phyloP scores from a whole-genome alignment of 148 eudicot genomes.

The Salicornia ramosissima region DNA sequence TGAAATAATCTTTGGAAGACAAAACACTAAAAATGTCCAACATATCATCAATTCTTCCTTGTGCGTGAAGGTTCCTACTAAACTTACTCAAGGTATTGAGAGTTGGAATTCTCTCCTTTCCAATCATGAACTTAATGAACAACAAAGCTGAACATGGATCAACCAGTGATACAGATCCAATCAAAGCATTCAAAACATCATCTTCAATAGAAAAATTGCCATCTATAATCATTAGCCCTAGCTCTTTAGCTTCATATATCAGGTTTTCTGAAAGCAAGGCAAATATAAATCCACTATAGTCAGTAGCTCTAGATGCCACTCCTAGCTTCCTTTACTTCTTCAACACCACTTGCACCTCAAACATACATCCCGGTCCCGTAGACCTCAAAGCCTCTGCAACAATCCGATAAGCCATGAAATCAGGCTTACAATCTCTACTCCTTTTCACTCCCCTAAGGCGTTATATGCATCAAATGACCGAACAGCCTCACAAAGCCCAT shows the following conservation, averaged over 20 bases:
- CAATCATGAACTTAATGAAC: conserved; percentile 67
- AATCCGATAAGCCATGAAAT: conserved; percentile 85
- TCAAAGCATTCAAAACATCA: conserved; percentile 67
- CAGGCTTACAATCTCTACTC: conserved; percentile 68
- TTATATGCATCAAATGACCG: conserved; percentile 46
- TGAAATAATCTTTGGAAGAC: conserved; percentile 58
- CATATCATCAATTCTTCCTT: conserved; percentile 52
- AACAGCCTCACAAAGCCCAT: conserved; percentile 55
- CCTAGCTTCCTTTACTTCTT: conserved; percentile 87
- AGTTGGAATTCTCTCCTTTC: conserved; percentile 46
- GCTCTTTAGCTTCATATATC: conserved; percentile 68
- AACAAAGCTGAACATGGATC: conserved; percentile 53
- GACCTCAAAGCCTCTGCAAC: conserved; percentile 60
- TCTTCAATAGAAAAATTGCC: conserved; percentile 84
- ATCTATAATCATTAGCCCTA: conserved; percentile 63
- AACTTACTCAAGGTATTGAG: conserved; percentile 49
- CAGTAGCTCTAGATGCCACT: conserved; percentile 67
- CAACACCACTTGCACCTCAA: conserved; percentile 54
- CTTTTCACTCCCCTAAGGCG: conserved; percentile 63
- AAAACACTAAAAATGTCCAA: conserved; percentile 45
- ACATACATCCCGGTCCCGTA: conserved; percentile 43
- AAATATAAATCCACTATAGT: conserved; percentile 54
- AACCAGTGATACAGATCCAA: conserved; percentile 58
- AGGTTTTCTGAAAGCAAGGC: conserved; percentile 56
- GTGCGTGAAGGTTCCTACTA: conserved; percentile 50